Evolutionary conservation across 129 eudicot species (phyloP).

Genomic region (Silybum marianum): DNA sequence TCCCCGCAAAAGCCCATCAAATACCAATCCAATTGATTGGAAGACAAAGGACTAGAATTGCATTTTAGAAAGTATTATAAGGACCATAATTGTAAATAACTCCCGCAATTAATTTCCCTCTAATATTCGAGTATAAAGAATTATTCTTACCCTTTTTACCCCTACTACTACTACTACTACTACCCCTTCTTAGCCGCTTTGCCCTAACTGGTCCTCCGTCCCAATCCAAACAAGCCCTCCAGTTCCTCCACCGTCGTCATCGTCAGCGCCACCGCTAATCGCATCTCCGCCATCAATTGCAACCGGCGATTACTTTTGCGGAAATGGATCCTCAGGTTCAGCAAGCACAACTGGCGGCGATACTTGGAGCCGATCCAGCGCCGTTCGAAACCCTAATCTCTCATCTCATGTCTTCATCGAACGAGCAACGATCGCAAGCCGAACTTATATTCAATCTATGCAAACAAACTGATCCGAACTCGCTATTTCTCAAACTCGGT

Average conservation of each 20-base stretch:
- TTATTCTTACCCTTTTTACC: slow-evolving; percentile 19
- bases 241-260: slow-evolving; percentile 11
- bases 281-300: slow-evolving; percentile 18
- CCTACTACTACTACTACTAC: slow-evolving; percentile 25
- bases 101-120: too few species aligned
- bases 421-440: slow-evolving; percentile 95
- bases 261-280: slow-evolving; percentile 11
- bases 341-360: slow-evolving; percentile 76
- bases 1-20: too few species aligned
- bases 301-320: slow-evolving; percentile 37
- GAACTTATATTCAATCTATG: slow-evolving; percentile 76
- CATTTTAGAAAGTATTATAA: background rate
- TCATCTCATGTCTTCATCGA: slow-evolving; percentile 83
- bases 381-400: slow-evolving; percentile 93
- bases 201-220: slow-evolving; percentile 37
- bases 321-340: slow-evolving; percentile 77
- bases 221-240: slow-evolving; percentile 33
- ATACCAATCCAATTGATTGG: too few species aligned
- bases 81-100: background rate
- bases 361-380: slow-evolving; percentile 88
- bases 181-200: slow-evolving; percentile 26
- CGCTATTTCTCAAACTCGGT: slow-evolving; percentile 68
- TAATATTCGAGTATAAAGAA: slow-evolving; percentile 31
- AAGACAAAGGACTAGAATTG: background rate
- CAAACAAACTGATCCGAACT: slow-evolving; percentile 83